A percentile compares a stretch with the other conserved stretches of the same genome.
phyloP scores from a whole-genome alignment of 2,329 filamentous ascomycete species.

The Clonostachys chloroleuca region DNA sequence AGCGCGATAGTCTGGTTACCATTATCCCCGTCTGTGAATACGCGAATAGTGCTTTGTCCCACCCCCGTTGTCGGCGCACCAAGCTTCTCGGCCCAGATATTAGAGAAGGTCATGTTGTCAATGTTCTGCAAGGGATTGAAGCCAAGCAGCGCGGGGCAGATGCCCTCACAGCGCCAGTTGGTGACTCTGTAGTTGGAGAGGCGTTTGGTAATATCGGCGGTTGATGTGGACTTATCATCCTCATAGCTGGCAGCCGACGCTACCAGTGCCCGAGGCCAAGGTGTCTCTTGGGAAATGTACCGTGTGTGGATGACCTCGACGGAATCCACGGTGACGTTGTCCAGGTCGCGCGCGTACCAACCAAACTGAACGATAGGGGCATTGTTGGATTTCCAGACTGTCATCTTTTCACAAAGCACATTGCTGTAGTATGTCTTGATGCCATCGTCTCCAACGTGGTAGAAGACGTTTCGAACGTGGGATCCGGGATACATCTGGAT shows the following conservation, averaged over 20 bases:
- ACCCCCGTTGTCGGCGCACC: constrained; percentile 1
- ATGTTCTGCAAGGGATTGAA: constrained; percentile 11
- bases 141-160: constrained; percentile 8
- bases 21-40: constrained; percentile 6
- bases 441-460: constrained; percentile 25
- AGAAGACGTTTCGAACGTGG: constrained; percentile 22
- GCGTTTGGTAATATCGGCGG: constrained; percentile 5
- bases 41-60: constrained; percentile 5
- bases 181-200: constrained; percentile 7
- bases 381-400: constrained; percentile 21
- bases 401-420: constrained; percentile 11
- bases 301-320: constrained; percentile 18
- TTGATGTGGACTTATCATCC: constrained; percentile 4
- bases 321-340: constrained; percentile 14
- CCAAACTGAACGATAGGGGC: constrained; percentile 27
- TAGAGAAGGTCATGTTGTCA: constrained; percentile 6
- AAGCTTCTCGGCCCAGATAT: constrained; percentile 7
- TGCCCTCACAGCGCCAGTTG: constrained; percentile 10
- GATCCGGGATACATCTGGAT: constrained; percentile 23
- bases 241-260: constrained; percentile 6
- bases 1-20: constrained; percentile 4
- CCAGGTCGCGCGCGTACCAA: constrained; percentile 19
- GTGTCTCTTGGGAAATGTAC: constrained; percentile 3
- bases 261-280: constrained; percentile 6
- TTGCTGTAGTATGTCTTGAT: constrained; percentile 27